These are phyloP conservation scores for Chrysochromulina parva DNA, from an alignment of 78 protist genomes.

Conservation along the genomic window DNA sequence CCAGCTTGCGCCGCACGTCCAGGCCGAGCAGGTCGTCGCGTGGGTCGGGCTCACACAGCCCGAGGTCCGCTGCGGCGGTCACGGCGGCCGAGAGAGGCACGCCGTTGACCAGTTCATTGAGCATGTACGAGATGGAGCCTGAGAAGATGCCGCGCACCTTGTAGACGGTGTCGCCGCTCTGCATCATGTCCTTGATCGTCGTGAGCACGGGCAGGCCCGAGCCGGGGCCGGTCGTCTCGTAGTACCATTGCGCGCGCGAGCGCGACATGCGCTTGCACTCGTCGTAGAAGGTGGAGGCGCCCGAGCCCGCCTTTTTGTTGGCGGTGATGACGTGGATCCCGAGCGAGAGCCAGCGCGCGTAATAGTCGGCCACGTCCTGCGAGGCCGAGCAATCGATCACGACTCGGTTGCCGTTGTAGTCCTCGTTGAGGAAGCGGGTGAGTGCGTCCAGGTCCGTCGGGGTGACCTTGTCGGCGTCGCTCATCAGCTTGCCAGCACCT, in stretches of 20 bases:
- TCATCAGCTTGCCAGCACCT: no score
- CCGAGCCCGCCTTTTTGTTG: not conserved
- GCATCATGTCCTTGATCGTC: not conserved
- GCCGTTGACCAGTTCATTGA: not conserved
- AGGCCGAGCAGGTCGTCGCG: slow-evolving; percentile 76
- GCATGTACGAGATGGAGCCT: not conserved
- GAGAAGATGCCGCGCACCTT: not conserved
- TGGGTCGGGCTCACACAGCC: slow-evolving; percentile 74
- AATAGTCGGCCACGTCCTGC: not conserved
- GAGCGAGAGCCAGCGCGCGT: not conserved
- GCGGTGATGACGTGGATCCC: not conserved
- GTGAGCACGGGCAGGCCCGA: not conserved
- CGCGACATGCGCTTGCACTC: no score
- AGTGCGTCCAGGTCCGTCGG: not conserved
- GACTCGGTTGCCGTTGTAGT: not conserved
- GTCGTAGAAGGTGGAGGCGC: not conserved
- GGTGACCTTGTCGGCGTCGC: no score
- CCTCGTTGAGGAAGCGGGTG: not conserved
- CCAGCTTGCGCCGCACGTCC: slow-evolving; percentile 71
- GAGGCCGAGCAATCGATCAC: not conserved
- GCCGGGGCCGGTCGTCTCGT: not conserved
- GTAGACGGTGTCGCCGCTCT: not conserved
- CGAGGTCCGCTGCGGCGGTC: slow-evolving; percentile 11
- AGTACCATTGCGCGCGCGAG: not conserved
- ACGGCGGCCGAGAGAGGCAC: not conserved